Evolutionary conservation across 257 asterid species (phyloP).

Genomic region (Solanum etuberosum): DNA sequence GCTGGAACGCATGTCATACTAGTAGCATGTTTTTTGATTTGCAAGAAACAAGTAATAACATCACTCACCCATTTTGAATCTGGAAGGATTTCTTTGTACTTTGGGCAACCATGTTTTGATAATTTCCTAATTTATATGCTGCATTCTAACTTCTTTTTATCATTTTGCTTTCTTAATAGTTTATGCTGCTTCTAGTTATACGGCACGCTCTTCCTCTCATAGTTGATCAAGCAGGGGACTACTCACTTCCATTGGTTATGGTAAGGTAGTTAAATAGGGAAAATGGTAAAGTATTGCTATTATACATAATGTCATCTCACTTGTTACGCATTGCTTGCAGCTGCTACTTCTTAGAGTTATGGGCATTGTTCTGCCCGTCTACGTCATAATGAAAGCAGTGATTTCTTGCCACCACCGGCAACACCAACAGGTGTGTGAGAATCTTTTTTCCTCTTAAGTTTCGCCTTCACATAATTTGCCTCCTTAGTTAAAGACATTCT

Average conservation of each 20-base stretch:
- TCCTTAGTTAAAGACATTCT: background rate
- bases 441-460: background rate
- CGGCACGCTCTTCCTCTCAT: conserved; percentile 71
- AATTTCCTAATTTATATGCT: background rate
- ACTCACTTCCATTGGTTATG: conserved; percentile 62
- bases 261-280: conserved; percentile 28
- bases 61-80: background rate
- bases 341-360: conserved; percentile 43
- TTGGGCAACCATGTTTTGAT: background rate
- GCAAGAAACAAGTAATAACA: background rate
- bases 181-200: conserved; percentile 67
- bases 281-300: background rate
- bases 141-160: background rate
- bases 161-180: conserved; percentile 29
- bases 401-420: conserved; percentile 46
- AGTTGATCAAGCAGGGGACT: conserved; percentile 48
- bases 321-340: conserved; percentile 28
- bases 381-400: conserved; percentile 69
- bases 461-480: background rate
- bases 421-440: conserved; percentile 38
- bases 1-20: background rate
- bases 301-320: background rate
- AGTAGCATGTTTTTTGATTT: background rate
- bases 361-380: conserved; percentile 72
- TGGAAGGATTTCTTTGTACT: background rate